Evolutionary conservation across 345 rosid species (phyloP).

Genomic region (Gossypium longicalyx): DNA sequence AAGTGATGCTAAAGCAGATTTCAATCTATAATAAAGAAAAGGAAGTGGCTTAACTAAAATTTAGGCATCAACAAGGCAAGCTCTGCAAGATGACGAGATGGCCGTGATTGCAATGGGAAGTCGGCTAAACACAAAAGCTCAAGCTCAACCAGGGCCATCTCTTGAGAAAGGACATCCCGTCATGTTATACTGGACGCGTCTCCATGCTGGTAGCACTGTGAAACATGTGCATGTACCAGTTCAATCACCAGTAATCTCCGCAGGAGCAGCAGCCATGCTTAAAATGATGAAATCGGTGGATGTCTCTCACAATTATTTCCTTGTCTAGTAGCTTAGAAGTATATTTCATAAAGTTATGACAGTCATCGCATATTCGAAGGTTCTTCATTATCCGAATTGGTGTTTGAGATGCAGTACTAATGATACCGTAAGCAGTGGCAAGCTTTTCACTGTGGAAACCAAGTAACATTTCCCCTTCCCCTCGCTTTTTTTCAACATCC

Average conservation of each 20-base stretch:
- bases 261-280: conserved; percentile 38
- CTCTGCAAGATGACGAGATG: neutral
- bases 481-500: conserved; percentile 40
- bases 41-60: neutral
- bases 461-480: conserved; percentile 26
- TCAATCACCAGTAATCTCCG: conserved; percentile 41
- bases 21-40: neutral
- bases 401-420: conserved; percentile 20
- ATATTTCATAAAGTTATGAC: conserved; percentile 37
- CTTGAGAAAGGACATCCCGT: neutral
- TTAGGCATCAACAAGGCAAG: neutral
- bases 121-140: neutral
- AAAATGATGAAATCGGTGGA: conserved; percentile 38
- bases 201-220: neutral
- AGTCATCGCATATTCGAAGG: conserved; percentile 36
- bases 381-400: conserved; percentile 37
- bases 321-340: conserved; percentile 31
- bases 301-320: conserved; percentile 39
- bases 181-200: neutral
- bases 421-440: conserved; percentile 36
- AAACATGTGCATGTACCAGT: neutral
- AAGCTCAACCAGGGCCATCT: neutral
- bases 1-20: neutral
- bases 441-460: conserved; percentile 40
- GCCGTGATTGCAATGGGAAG: neutral